phyloP scores from a whole-genome alignment of 2,329 filamentous ascomycete genomes.

The Mollisiaceae sp. region DNA sequence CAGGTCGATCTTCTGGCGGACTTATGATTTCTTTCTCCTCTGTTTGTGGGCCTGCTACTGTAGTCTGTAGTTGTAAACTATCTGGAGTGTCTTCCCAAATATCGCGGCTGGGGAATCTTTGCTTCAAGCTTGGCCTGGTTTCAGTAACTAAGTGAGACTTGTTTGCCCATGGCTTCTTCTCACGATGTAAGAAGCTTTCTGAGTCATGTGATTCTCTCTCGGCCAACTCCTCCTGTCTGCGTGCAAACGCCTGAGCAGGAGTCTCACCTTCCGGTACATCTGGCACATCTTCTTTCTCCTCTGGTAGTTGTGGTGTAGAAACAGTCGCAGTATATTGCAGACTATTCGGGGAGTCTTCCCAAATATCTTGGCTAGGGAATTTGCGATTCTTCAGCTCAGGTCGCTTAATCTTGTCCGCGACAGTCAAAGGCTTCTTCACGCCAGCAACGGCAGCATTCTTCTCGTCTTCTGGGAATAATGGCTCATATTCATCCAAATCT shows the following conservation, averaged over 20 bases:
- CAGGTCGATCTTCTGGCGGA: constrained; percentile 47
- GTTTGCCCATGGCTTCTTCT: constrained; percentile 55
- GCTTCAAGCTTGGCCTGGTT: constrained; percentile 60
- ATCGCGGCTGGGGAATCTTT: constrained; percentile 88
- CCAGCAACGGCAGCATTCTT: constrained; percentile 52
- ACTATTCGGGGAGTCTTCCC: constrained; percentile 94
- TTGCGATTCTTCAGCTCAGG: constrained; percentile 62
- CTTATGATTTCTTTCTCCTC: constrained; percentile 49
- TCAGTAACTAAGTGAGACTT: constrained; percentile 58
- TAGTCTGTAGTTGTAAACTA: constrained; percentile 79
- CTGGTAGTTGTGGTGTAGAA: constrained; percentile 73
- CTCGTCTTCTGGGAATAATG: constrained; percentile 83
- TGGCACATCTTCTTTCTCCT: constrained; percentile 43
- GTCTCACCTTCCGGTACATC: constrained; percentile 48
- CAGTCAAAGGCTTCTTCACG: constrained; percentile 53
- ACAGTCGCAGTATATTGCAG: constrained; percentile 81
- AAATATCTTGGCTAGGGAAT: constrained; percentile 95
- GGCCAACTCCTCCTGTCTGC: constrained; percentile 67
- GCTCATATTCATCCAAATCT: constrained; percentile 93
- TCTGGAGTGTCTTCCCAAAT: constrained; percentile 95
- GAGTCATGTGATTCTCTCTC: constrained; percentile 56
- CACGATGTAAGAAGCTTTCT: constrained; percentile 59
- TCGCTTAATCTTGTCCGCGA: constrained; percentile 60
- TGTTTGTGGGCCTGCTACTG: constrained; percentile 62
- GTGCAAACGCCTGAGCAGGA: constrained; percentile 68